These are phyloP conservation scores for Komagataella ulmi DNA, from an alignment of 805 yeast genomes.

Conservation along the genomic window DNA sequence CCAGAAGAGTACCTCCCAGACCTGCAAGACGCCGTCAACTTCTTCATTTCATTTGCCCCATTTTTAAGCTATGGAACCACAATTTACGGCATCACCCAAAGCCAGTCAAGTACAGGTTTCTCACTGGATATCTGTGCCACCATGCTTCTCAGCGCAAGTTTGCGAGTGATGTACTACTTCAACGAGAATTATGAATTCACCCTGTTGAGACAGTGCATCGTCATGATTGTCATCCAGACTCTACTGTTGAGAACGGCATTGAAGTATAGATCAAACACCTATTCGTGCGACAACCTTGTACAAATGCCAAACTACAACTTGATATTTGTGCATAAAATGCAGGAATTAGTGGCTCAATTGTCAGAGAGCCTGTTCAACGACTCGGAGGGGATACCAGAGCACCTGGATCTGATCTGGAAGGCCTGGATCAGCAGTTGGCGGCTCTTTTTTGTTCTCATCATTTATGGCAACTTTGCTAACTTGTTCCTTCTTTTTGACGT, in stretches of 20 bases:
- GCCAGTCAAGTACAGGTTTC: constrained; percentile 63
- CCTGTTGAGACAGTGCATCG: constrained; percentile 60
- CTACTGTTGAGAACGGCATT: constrained; percentile 52
- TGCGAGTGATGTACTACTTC: constrained; percentile 65
- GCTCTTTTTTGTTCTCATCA: constrained; percentile 8
- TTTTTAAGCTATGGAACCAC: constrained; percentile 81
- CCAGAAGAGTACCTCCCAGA: constrained; percentile 12
- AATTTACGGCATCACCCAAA: constrained; percentile 48
- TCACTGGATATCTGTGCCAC: constrained; percentile 90
- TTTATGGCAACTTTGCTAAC: constrained; percentile 12
- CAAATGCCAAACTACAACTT: constrained; percentile 9
- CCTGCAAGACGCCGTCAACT: constrained; percentile 43
- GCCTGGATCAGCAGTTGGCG: constrained; percentile 2
- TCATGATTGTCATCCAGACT: constrained; percentile 76
- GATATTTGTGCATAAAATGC: constrained; percentile 11
- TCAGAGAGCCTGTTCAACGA: background rate
- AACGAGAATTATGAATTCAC: constrained; percentile 76
- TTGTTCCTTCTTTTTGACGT: constrained; percentile 54
- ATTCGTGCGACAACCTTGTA: constrained; percentile 22
- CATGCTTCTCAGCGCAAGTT: constrained; percentile 65
- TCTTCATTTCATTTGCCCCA: constrained; percentile 70
- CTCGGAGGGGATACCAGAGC: background rate
- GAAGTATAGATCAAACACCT: constrained; percentile 35
- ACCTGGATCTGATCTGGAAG: background rate
- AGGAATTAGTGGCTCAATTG: constrained; percentile 1